These are phyloP conservation scores for Termitomyces sp. DNA, from an alignment of 768 basidiomycete genomes.

Conservation along the genomic window DNA sequence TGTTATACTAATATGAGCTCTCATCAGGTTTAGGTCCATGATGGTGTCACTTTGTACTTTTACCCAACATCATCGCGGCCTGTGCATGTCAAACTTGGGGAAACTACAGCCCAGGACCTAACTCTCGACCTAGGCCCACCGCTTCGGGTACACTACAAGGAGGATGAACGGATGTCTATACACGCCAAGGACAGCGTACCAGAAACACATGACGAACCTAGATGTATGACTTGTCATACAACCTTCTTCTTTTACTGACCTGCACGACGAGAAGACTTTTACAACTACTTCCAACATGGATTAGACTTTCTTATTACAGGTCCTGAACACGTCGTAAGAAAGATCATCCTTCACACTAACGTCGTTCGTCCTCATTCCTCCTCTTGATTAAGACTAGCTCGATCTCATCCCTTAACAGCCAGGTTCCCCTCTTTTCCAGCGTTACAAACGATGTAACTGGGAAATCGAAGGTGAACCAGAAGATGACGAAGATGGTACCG, in stretches of 20 bases:
- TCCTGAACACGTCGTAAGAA: constrained; percentile 65
- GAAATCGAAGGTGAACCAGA: constrained; percentile 75
- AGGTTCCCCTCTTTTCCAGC: constrained; percentile 84
- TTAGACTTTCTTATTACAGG: constrained; percentile 82
- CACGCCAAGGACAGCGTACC: constrained; percentile 47
- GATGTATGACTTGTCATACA: constrained; percentile 30
- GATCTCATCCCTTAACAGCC: constrained; percentile 42
- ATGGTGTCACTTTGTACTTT: constrained; percentile 67
- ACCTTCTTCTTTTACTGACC: not conserved
- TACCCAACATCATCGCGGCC: constrained; percentile 47
- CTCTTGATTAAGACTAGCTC: not conserved
- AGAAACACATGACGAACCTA: constrained; percentile 44
- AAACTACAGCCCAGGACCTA: constrained; percentile 81
- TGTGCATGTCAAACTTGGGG: constrained; percentile 58
- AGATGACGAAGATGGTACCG: constrained; percentile 75
- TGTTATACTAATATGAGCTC: not conserved
- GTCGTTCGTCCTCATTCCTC: constrained; percentile 46
- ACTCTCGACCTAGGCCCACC: constrained; percentile 76
- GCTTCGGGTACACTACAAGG: constrained; percentile 74
- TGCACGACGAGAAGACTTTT: constrained; percentile 54
- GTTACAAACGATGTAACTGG: constrained; percentile 91
- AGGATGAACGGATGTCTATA: constrained; percentile 84
- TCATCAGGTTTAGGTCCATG: constrained; percentile 46
- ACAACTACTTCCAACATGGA: constrained; percentile 91
- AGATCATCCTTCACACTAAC: constrained; percentile 86